These are phyloP conservation scores for Tripterygium wilfordii DNA, from an alignment of 177 flowering plant species.

Conservation along the genomic window DNA sequence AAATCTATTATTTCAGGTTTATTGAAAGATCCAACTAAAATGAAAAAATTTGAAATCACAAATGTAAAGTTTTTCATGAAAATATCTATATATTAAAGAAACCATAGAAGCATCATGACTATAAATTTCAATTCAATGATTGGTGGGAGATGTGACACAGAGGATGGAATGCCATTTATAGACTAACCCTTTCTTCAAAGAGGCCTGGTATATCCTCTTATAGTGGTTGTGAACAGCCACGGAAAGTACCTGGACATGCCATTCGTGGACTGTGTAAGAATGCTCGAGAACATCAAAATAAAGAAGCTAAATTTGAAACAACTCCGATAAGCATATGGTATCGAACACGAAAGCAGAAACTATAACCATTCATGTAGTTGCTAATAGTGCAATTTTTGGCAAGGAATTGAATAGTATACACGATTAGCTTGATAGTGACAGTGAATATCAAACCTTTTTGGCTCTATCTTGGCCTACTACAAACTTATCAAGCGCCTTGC, in stretches of 20 bases:
- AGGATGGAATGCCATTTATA: neutral
- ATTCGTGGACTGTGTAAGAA: too few species aligned
- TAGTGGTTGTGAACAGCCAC: slow-evolving; percentile 97
- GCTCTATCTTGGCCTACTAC: slow-evolving; percentile 78
- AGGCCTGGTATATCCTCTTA: slow-evolving; percentile 70
- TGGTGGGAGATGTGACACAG: neutral
- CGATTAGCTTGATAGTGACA: too few species aligned
- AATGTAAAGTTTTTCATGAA: neutral
- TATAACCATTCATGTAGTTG: too few species aligned
- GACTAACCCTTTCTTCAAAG: slow-evolving; percentile 72
- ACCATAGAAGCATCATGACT: neutral
- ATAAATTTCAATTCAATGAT: neutral
- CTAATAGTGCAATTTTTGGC: too few species aligned
- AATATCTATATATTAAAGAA: neutral
- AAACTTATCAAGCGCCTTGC: slow-evolving; percentile 75
- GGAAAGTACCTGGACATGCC: slow-evolving; percentile 66
- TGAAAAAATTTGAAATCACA: neutral
- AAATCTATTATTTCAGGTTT: slow-evolving; percentile 15
- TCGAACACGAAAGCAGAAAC: too few species aligned
- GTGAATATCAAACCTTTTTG: slow-evolving; percentile 80
- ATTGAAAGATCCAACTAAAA: neutral
- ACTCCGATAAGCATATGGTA: too few species aligned
- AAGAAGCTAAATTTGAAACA: too few species aligned
- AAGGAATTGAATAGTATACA: too few species aligned
- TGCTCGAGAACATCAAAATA: too few species aligned